Percentiles rank a stretch among this genome's conserved stretches.
Conservation (phyloP, 2,329 filamentous ascomycete species). For the Geosmithia flava region DNA sequence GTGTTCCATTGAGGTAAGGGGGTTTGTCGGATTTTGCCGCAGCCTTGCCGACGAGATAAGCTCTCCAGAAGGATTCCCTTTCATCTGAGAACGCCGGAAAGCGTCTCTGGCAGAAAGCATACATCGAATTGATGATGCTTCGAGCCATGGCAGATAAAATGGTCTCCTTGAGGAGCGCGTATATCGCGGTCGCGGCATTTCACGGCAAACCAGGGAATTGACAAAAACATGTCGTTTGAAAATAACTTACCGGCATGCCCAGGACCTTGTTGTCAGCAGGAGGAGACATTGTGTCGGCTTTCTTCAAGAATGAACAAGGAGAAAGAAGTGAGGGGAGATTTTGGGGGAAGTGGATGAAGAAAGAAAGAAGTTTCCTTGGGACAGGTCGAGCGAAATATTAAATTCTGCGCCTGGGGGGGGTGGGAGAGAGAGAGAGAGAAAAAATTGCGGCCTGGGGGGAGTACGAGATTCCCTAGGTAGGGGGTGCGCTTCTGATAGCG, state of each 20-base stretch:
- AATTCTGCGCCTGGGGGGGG: conserved; percentile 30
- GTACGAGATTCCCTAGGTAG: neutral
- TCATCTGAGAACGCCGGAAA: neutral
- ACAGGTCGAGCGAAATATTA: conserved; percentile 27
- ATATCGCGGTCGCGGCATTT: conserved; percentile 16
- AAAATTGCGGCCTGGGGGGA: conserved; percentile 37
- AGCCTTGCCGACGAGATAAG: neutral
- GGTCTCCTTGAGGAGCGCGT: neutral
- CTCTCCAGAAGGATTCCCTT: neutral
- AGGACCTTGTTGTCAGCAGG: conserved; percentile 41
- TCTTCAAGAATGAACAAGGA: conserved; percentile 30
- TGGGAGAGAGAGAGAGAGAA: conserved; percentile 27
- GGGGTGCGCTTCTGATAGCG: conserved; percentile 32
- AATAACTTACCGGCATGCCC: conserved; percentile 53
- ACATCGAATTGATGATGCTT: neutral
- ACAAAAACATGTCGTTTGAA: neutral
- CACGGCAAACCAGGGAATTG: conserved; percentile 1
- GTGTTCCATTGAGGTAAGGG: neutral
- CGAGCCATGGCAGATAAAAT: neutral
- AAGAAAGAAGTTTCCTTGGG: conserved; percentile 22
- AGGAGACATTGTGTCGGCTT: conserved; percentile 39
- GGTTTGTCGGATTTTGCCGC: conserved; percentile 3
- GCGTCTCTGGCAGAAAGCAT: neutral
- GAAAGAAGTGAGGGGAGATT: conserved; percentile 53
- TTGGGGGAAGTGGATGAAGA: conserved; percentile 29